Evolutionary conservation across 345 rosid genomes (phyloP).

Genomic region (Chamaenerion angustifolium): DNA sequence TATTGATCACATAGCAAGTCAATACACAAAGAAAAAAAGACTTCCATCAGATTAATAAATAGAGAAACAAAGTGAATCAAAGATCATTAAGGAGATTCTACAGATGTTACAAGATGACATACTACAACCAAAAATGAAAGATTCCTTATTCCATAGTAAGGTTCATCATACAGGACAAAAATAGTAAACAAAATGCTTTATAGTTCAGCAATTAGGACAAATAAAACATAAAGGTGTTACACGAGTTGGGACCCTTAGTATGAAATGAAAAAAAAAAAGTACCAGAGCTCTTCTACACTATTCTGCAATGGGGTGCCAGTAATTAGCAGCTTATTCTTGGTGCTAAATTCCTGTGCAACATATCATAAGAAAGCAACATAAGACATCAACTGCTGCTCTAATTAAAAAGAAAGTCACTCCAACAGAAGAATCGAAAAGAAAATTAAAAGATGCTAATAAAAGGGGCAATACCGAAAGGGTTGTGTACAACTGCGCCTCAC

Average conservation of each 20-base stretch:
- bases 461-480: slow-evolving; percentile 54
- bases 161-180: too few relatives aligned
- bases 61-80: too few relatives aligned
- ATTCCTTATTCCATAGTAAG: too few relatives aligned
- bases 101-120: too few relatives aligned
- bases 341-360: slow-evolving; percentile 72
- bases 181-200: too few relatives aligned
- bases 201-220: too few relatives aligned
- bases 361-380: slow-evolving; percentile 4
- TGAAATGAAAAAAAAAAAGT: slow-evolving; percentile 8
- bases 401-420: not conserved
- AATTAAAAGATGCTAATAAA: slow-evolving; percentile 7
- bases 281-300: slow-evolving; percentile 99
- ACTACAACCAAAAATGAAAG: too few relatives aligned
- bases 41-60: too few relatives aligned
- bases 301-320: slow-evolving; percentile 99
- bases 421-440: slow-evolving; percentile 2
- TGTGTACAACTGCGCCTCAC: slow-evolving; percentile 95
- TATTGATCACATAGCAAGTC: not conserved
- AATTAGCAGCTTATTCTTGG: slow-evolving; percentile 91
- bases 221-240: too few relatives aligned
- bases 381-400: not conserved
- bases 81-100: too few relatives aligned
- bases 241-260: too few relatives aligned
- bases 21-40: too few relatives aligned